Evolutionary conservation across 306 rosid species (phyloP).

Genomic region (Cucurbita maxima): DNA sequence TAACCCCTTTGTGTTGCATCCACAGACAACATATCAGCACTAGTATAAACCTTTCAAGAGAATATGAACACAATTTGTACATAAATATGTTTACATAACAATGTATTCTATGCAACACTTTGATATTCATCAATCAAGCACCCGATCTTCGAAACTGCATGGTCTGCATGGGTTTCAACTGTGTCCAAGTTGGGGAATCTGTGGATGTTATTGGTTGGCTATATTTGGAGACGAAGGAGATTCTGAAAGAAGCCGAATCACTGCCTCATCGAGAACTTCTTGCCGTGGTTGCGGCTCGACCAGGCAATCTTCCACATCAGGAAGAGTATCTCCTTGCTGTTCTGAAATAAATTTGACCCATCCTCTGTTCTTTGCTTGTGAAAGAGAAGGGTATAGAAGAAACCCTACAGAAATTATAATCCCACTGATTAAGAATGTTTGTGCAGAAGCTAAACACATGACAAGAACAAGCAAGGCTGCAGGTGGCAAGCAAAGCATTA

Average conservation of each 20-base stretch:
- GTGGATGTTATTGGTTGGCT: background rate
- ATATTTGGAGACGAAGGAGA: conserved; percentile 11
- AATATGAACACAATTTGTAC: background rate
- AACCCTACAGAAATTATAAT: conserved; percentile 38
- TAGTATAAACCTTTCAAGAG: background rate
- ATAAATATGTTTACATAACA: background rate
- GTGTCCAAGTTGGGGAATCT: background rate
- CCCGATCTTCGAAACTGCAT: background rate
- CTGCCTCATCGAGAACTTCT: conserved; percentile 28
- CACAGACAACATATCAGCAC: background rate
- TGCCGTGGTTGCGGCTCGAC: conserved; percentile 10
- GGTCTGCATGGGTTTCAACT: background rate
- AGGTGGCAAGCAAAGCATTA: conserved; percentile 68
- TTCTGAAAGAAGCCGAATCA: conserved; percentile 28
- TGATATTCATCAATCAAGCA: background rate
- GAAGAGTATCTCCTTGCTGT: conserved; percentile 10
- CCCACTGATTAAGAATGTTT: conserved; percentile 52
- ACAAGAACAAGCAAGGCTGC: conserved; percentile 60
- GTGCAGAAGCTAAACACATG: conserved; percentile 67
- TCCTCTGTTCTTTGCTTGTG: conserved; percentile 38
- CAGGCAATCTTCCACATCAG: conserved; percentile 19
- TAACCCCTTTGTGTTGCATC: background rate
- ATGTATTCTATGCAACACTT: background rate
- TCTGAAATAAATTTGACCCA: conserved; percentile 35
- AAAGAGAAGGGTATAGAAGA: conserved; percentile 41